Base-by-base conservation (phyloP, 129 eudicot species). In the Centella asiatica region DNA sequence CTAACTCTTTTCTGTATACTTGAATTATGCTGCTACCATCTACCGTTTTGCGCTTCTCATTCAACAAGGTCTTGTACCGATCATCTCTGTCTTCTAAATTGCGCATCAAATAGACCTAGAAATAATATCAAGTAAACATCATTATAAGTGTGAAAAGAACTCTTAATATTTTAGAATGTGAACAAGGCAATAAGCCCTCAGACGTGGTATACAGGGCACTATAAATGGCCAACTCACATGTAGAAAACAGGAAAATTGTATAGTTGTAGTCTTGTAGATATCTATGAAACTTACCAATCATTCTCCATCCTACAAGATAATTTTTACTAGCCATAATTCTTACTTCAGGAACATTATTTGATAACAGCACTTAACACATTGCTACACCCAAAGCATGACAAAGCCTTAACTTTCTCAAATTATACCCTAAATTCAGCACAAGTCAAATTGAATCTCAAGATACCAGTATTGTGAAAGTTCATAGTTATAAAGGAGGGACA, bases 21-120 rank as follows among this genome's bases (percentile, higher is more conserved):
- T 83, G 89, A 58, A 79, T 69, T 49, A 67, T 52, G 56, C 82
- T 82, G 60, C 73, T 70, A 54, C 71, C 75, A 66, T 83, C 88
- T 25, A 76, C 70, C 76, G 68, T 71, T 46, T 85, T 81, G 63
- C 86, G 88, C 85, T 83, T 90, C 65, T 77, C 85, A 68, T 77
- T 72, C 52, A 90, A 70, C 78, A 86, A 64, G n/a, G 69, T 74
- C 77, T 90, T 83, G 81, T 74, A 90, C 49, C 84, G 75, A 48
- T 79, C 85, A 61, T 90, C 97, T 71, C 80, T 81, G 47, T 90
- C 89, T 56, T 86, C 87, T 51, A 90, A 79, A 31, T 72, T 78
- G 47, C 87, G 90, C 81, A 90, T 81, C 65, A 86, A 13, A 47
- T 90, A 87, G 62, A 90, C 88, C 95, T 86, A 57, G 62, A 77